Percentiles rank a stretch among this genome's conserved stretches.
These are phyloP conservation scores for Eucalyptus shirleyi DNA, from an alignment of 345 rosid genomes.

Conservation along the genomic window DNA sequence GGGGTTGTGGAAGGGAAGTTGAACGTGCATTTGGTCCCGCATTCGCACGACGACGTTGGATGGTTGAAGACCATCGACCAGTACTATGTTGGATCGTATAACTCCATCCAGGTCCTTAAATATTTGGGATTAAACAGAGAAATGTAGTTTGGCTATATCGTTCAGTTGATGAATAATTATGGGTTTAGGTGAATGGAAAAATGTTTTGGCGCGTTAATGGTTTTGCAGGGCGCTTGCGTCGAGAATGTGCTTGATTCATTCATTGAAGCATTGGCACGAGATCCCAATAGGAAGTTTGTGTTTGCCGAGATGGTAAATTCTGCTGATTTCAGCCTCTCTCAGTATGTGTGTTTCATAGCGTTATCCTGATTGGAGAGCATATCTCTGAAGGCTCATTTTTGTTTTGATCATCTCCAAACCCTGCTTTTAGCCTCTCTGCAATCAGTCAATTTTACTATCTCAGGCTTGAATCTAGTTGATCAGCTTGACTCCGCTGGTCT, in stretches of 20 bases:
- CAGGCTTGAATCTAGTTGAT: not conserved
- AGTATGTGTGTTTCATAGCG: no score
- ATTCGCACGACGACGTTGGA: conserved; percentile 80
- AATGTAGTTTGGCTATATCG: not conserved
- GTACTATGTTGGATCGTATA: conserved; percentile 68
- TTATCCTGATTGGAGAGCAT: not conserved
- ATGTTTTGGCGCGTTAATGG: not conserved
- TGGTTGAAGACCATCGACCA: conserved; percentile 85
- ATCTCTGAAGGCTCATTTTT: not conserved
- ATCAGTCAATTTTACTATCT: not conserved
- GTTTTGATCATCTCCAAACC: not conserved
- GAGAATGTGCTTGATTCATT: conserved; percentile 72
- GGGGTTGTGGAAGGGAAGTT: conserved; percentile 46
- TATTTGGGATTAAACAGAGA: not conserved
- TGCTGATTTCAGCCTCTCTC: not conserved
- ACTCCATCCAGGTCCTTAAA: conserved; percentile 48
- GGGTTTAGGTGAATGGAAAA: not conserved
- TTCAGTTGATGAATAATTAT: not conserved
- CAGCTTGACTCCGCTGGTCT: not conserved
- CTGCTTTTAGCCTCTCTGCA: not conserved
- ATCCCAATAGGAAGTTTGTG: conserved; percentile 73
- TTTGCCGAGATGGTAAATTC: conserved; percentile 65
- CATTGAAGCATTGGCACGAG: conserved; percentile 40
- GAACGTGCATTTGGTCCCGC: conserved; percentile 80
- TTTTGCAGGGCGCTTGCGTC: conserved; percentile 61